Evolutionary conservation across 768 basidiomycete genomes (phyloP).

Genomic region (Lepiota subincarnata): DNA sequence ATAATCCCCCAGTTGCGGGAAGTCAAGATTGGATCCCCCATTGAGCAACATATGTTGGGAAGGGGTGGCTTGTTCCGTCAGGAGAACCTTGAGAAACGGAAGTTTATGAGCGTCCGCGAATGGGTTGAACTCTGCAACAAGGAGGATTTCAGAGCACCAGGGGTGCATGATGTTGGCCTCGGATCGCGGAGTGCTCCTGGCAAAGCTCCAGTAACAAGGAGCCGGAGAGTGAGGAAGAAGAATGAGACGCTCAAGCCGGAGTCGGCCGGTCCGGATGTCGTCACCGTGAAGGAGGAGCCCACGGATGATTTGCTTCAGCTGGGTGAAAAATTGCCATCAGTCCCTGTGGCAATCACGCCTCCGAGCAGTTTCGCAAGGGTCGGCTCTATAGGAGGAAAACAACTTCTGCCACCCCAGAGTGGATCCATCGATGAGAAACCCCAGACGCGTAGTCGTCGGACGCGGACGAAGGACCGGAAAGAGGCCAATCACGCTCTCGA

Average conservation of each 20-base stretch:
- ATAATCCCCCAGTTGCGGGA: constrained; percentile 64
- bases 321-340: constrained; percentile 15
- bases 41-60: constrained; percentile 91
- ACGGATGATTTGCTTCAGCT: constrained; percentile 30
- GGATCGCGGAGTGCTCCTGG: constrained; percentile 36
- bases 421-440: constrained; percentile 20
- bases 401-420: not conserved
- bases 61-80: constrained; percentile 83
- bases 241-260: constrained; percentile 33
- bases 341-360: constrained; percentile 27
- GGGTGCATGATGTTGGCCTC: constrained; percentile 63
- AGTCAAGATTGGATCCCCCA: constrained; percentile 84
- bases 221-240: constrained; percentile 42
- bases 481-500: constrained; percentile 47
- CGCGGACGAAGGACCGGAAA: constrained; percentile 16
- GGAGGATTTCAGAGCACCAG: constrained; percentile 70
- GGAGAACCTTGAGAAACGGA: constrained; percentile 87
- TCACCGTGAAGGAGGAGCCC: constrained; percentile 46
- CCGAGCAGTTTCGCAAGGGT: constrained; percentile 36
- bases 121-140: constrained; percentile 77
- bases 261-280: constrained; percentile 38
- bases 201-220: constrained; percentile 24
- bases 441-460: constrained; percentile 10
- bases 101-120: constrained; percentile 79
- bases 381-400: constrained; percentile 16